Evolutionary conservation across 192 early-diverging fungal species (phyloP), one percentile per base, ranked within the genome.

Genomic region (Physocladia obscura): DNA sequence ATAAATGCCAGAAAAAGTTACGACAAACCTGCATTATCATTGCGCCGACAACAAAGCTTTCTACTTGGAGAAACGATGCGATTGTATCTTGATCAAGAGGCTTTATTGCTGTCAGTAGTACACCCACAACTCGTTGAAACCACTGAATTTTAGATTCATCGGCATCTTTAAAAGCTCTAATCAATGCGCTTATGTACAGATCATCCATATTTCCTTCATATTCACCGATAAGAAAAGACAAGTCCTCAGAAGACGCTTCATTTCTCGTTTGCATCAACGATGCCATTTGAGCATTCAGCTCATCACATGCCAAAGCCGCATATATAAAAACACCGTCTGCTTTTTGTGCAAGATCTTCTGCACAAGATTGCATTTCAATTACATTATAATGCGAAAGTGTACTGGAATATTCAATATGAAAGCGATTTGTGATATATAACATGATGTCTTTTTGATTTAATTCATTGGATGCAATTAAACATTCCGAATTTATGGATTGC

Each of bases 321-420:
- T 54, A 72, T 1, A 72, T 57, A 50, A 72, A 72, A 22, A 72
- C 64, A 1, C 70, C 70, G 57, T 72, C 70, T 5, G 62, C 49
- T 15, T 61, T 72, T 27, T 34, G 22, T 8, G 34, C 35, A 2
- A 72, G 32, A n/a, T 47, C n/a, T 47, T 47, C n/a, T 11, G 62
- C 44, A 24, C n/a, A 57, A 1, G 19, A 17, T 13, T 26, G 8
- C 30, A 13, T 27, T 17, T 13, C 19, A 11, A n/a, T 11, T 59
- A 24, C 6, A 13, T 26, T 13, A 13, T 6, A 1, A n/a, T n/a
- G n/a, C n/a, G n/a, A n/a, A n/a, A n/a, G n/a, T n/a, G n/a, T n/a
- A n/a, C n/a, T n/a, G n/a, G n/a, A n/a, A n/a, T n/a, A n/a, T 13
- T 22, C 2, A 15, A 6, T 1, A 6, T 1, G 1, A 6, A 35